phyloP scores from a whole-genome alignment of 2,329 filamentous ascomycete genomes.

The Xylaria sp. region DNA sequence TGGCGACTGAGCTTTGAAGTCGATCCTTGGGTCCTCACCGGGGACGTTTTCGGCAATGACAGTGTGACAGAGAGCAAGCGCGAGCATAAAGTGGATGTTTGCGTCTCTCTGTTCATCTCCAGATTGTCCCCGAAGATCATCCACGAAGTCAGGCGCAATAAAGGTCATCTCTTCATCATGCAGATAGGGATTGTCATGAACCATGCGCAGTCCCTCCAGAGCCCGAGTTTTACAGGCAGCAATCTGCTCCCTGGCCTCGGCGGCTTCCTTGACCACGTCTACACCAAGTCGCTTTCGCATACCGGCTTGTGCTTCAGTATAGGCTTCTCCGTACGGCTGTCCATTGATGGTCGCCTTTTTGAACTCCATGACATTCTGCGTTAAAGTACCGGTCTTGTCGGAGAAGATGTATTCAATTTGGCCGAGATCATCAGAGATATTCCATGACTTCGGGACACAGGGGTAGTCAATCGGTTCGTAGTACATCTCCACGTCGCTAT shows the following conservation, averaged over 20 bases:
- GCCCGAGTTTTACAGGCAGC: constrained; percentile 69
- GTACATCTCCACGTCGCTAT: constrained; percentile 94
- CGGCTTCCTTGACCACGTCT: constrained; percentile 75
- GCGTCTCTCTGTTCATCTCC: constrained; percentile 71
- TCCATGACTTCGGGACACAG: constrained; percentile 97
- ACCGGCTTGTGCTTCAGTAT: constrained; percentile 92
- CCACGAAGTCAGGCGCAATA: constrained; percentile 81
- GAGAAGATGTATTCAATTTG: constrained; percentile 99
- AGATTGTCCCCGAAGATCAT: constrained; percentile 72
- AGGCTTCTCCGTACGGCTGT: constrained; percentile 93
- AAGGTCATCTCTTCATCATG: constrained; percentile 89
- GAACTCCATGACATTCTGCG: constrained; percentile 97
- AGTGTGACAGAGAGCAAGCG: constrained; percentile 90
- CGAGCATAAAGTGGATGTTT: constrained; percentile 89
- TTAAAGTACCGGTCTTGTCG: constrained; percentile 85
- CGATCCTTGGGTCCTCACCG: constrained; percentile 83
- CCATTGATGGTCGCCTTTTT: constrained; percentile 97
- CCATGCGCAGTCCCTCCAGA: constrained; percentile 63
- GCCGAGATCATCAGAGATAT: constrained; percentile 94
- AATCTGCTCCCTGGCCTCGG: constrained; percentile 69
- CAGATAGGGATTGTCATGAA: constrained; percentile 87
- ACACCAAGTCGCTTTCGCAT: constrained; percentile 91
- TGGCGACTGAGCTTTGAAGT: constrained; percentile 95
- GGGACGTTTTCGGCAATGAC: constrained; percentile 87
- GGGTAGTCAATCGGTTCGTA: constrained; percentile 91